Conservation (phyloP, 1,284 basidiomycete species). For the Kwoniella shivajii region DNA sequence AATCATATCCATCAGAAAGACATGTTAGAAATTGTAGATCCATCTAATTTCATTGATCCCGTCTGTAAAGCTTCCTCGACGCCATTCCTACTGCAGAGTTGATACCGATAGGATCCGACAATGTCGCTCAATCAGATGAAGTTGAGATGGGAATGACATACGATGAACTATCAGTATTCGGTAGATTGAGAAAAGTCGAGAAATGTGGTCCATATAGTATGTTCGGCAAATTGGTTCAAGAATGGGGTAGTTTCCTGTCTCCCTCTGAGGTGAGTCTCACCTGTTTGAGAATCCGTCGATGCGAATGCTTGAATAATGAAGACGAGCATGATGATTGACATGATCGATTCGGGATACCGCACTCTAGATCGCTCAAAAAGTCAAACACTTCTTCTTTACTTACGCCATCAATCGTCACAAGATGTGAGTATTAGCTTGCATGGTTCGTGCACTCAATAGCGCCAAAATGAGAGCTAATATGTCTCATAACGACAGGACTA, state of each 20-base stretch:
- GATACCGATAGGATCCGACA: slow-evolving; percentile 84
- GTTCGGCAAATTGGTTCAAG: slow-evolving; percentile 89
- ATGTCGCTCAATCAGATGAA: slow-evolving; percentile 94
- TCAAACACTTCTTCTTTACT: slow-evolving; percentile 96
- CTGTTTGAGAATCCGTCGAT: too few relatives aligned
- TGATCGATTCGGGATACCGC: too few relatives aligned
- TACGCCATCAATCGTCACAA: slow-evolving; percentile 97
- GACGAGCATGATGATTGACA: too few relatives aligned
- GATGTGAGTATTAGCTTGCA: slow-evolving; percentile 76
- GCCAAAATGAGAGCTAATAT: not conserved
- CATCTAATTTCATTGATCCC: not conserved
- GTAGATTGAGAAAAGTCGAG: slow-evolving; percentile 89
- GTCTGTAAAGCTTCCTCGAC: slow-evolving; percentile 72
- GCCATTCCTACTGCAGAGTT: slow-evolving; percentile 95
- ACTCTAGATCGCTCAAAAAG: slow-evolving; percentile 96
- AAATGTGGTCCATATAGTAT: slow-evolving; percentile 97
- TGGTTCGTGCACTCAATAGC: too few relatives aligned
- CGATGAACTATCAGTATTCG: slow-evolving; percentile 92
- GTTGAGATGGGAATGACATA: slow-evolving; percentile 99
- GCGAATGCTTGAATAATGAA: too few relatives aligned
- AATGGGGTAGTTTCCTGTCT: slow-evolving; percentile 78
- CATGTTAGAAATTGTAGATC: not conserved
- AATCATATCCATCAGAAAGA: not conserved
- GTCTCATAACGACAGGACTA: slow-evolving; percentile 61
- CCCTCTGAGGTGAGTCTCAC: slow-evolving; percentile 68